Evolutionary conservation across 306 rosid species (phyloP).

Genomic region (Quercus aquifolioides): DNA sequence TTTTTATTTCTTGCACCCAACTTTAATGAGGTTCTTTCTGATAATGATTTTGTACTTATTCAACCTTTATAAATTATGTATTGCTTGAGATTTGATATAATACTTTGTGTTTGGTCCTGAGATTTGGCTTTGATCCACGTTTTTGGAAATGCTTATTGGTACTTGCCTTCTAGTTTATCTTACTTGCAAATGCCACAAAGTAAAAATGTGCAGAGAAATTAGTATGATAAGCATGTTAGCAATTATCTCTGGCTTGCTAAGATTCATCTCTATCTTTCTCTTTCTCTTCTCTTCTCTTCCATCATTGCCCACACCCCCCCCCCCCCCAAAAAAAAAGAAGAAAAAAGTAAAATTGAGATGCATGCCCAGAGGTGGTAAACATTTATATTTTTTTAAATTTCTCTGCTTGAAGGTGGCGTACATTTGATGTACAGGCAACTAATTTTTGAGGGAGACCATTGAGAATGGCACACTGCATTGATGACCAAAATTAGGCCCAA

Average conservation of each 20-base stretch:
- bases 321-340: neutral
- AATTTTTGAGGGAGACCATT: neutral
- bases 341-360: neutral
- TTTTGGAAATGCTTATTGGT: neutral
- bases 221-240: neutral
- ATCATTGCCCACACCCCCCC: neutral
- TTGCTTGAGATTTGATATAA: slow-evolving; percentile 15
- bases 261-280: neutral
- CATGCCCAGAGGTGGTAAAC: neutral
- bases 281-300: neutral
- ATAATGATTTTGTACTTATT: neutral
- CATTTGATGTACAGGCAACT: neutral
- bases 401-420: neutral
- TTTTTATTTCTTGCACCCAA: neutral
- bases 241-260: neutral
- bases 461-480: neutral
- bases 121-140: neutral
- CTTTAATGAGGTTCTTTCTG: slow-evolving; percentile 14
- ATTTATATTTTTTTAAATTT: neutral
- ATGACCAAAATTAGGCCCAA: neutral
- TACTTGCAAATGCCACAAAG: neutral
- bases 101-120: neutral
- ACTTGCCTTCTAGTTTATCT: neutral
- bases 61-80: neutral
- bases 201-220: neutral